Evolutionary conservation across 352 stramenopile genomes (phyloP).

Genomic region (Pythium diclinum): DNA sequence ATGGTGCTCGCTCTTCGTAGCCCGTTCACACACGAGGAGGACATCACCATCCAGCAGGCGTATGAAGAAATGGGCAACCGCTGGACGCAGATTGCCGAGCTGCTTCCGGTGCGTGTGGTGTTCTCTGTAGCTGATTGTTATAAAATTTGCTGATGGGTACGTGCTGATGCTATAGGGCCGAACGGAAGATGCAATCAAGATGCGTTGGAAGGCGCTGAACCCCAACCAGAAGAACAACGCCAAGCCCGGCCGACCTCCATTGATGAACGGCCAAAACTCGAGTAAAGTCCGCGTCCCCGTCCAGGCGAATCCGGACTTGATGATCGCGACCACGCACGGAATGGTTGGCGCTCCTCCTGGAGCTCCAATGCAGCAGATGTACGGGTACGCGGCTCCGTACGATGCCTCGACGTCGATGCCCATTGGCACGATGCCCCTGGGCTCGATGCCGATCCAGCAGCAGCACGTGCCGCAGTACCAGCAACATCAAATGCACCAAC

Average conservation of each 20-base stretch:
- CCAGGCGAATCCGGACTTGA: slow-evolving; percentile 50
- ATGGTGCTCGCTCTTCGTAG: slow-evolving; percentile 25
- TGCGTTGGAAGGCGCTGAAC: slow-evolving; percentile 81
- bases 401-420: slow-evolving; percentile 18
- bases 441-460: slow-evolving; percentile 16
- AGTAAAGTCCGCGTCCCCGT: slow-evolving; percentile 13
- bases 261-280: slow-evolving; percentile 37
- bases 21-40: slow-evolving; percentile 88
- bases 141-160: not conserved
- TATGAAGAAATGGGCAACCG: slow-evolving; percentile 92
- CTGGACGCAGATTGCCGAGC: slow-evolving; percentile 92
- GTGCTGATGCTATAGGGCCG: slow-evolving; percentile 35
- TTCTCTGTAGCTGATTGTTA: not conserved
- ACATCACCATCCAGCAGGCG: slow-evolving; percentile 90
- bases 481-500: slow-evolving; percentile 4
- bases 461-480: slow-evolving; percentile 11
- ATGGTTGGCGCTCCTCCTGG: slow-evolving; percentile 23
- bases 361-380: slow-evolving; percentile 24
- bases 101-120: slow-evolving; percentile 48
- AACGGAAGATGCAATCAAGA: slow-evolving; percentile 78
- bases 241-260: slow-evolving; percentile 64
- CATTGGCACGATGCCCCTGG: slow-evolving; percentile 20
- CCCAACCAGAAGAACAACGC: slow-evolving; percentile 75
- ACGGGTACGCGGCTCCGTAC: slow-evolving; percentile 21
- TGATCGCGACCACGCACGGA: slow-evolving; percentile 41